phyloP scores from a whole-genome alignment of 495 filamentous ascomycete genomes.

The Amphirosellinia nigrospora region DNA sequence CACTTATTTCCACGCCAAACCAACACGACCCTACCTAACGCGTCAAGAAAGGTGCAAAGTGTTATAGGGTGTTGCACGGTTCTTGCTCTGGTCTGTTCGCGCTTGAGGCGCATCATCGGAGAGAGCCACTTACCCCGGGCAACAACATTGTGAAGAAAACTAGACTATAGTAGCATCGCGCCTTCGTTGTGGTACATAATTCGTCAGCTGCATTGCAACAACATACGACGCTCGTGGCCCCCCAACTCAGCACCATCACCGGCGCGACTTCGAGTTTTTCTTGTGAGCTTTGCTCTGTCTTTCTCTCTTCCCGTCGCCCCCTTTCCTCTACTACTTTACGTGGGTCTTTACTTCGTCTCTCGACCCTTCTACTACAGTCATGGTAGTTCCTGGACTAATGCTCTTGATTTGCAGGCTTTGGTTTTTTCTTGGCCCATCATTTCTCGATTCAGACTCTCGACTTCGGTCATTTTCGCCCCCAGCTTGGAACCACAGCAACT shows the following conservation, averaged over 20 bases:
- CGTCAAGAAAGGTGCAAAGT: background rate
- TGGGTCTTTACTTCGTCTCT: background rate
- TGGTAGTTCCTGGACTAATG: slow-evolving; percentile 11
- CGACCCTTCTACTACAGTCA: background rate
- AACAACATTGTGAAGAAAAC: no score
- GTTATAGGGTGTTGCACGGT: background rate
- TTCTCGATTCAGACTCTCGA: background rate
- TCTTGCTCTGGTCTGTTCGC: background rate
- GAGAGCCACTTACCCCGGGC: slow-evolving; percentile 4
- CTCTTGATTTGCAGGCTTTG: slow-evolving; percentile 4
- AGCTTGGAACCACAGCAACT: background rate
- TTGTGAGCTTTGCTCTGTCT: background rate
- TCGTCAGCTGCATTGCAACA: background rate
- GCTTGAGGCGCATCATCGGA: background rate
- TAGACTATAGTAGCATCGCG: background rate
- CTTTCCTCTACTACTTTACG: background rate
- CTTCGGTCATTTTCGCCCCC: slow-evolving; percentile 4
- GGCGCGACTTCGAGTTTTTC: background rate
- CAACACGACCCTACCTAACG: background rate
- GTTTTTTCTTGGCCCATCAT: background rate
- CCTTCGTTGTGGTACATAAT: background rate
- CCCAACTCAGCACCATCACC: slow-evolving; percentile 5
- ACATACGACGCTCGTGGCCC: slow-evolving; percentile 29
- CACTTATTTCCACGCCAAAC: background rate
- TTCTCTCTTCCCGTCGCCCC: background rate